Evolutionary conservation across 768 basidiomycete species (phyloP), one percentile per base, ranked within the genome.

Genomic region (Lentinula guzmanii): DNA sequence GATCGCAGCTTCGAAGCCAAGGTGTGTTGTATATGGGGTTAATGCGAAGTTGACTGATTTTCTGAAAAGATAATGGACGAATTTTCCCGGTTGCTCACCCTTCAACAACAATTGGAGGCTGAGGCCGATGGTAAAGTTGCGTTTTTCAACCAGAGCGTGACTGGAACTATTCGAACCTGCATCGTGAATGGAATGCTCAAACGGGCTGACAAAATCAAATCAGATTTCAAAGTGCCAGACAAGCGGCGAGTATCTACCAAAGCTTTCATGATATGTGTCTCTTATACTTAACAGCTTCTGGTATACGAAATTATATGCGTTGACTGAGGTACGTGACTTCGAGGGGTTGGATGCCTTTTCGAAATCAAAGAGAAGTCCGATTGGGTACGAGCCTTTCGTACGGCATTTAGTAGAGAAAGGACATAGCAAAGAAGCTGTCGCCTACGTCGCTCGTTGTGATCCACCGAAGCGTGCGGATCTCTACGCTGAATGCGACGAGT

Each of bases 331-430:
- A 21, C 80, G 86, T 62, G 93, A 97, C 72, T 98, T 95, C 72
- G 91, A 95, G 37, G 86, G 82, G 1, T 79, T 98, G 13, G 94
- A 98, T 52, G 70, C 81, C 0, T 96, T 99, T 70, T 85, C 94
- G 1, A 90, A 87, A 66, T 90, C 89, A 39, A 95, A 85, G 73
- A 84, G 93, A 65, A 93, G 90, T 71, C 95, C 96, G 4, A 98
- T 98, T 61, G 96, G 97, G 1, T 98, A 96, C 69, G 95, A 98
- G 69, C 82, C 89, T 0, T 94, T 94, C 70, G 93, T 95, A 28
- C 84, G 79, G 41, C 86, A 91, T 65, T 80, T 97, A 41, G 82
- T 91, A 33, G 80, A 85, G 54, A 84, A 86, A 42, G 92, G 91
- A 0, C 86, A 89, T 70, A 67, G 72, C 31, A 91, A 84, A 68